These are phyloP conservation scores for Chlorella sp. DNA, from an alignment of 139 green algal species.

Conservation along the genomic window DNA sequence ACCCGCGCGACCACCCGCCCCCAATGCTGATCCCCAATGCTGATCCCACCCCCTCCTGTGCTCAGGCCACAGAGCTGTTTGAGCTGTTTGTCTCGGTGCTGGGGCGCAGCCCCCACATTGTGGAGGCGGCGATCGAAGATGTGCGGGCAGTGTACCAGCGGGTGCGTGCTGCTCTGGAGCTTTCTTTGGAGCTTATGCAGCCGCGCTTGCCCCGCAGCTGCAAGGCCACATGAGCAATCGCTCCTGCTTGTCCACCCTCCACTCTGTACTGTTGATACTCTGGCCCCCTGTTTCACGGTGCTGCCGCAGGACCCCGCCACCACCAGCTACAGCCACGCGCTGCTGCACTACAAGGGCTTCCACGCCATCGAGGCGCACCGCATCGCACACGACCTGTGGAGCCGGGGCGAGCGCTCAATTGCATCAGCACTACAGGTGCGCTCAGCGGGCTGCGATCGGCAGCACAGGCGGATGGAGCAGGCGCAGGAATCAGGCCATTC, in stretches of 20 bases:
- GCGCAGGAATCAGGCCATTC: too few relatives aligned
- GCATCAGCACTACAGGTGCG: constrained; percentile 68
- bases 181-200: too few relatives aligned
- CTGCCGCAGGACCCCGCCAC: constrained; percentile 71
- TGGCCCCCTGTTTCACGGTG: neutral
- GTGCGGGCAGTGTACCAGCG: constrained; percentile 53
- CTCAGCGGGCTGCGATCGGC: too few relatives aligned
- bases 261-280: too few relatives aligned
- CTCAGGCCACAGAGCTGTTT: constrained; percentile 50
- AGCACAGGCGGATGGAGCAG: too few relatives aligned
- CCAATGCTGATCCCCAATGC: too few relatives aligned
- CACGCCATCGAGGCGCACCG: constrained; percentile 94
- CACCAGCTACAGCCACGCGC: constrained; percentile 60
- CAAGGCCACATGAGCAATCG: too few relatives aligned
- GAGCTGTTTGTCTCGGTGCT: constrained; percentile 42
- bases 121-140: constrained; percentile 49
- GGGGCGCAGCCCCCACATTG: constrained; percentile 11
- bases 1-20: too few relatives aligned
- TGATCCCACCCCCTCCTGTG: too few relatives aligned
- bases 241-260: too few relatives aligned
- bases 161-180: too few relatives aligned
- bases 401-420: constrained; percentile 74
- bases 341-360: constrained; percentile 97
- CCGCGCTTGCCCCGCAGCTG: too few relatives aligned
- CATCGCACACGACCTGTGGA: constrained; percentile 92